Evolutionary conservation across 2,329 filamentous ascomycete genomes (phyloP), one percentile per base, ranked within the genome.

Genomic region (Chrysosporium keratinophilum): DNA sequence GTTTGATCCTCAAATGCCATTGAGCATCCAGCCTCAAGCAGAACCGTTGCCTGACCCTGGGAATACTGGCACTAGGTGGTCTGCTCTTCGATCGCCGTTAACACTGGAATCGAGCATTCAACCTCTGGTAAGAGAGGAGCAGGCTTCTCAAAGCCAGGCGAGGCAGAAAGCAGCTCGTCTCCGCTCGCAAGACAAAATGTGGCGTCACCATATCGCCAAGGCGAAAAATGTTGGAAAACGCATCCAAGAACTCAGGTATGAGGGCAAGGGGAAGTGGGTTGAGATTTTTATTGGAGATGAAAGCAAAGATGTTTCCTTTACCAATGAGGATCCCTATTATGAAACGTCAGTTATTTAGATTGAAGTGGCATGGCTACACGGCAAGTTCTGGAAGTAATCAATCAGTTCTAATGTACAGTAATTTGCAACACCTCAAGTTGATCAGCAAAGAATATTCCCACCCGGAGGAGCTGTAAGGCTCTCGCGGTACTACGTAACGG

Each of bases 71-170:
- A 34, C 3, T 20, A 17, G 48, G 19, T 43, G 48, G 48, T 9
- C 23, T 41, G 15, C 7, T 33, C 48, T 50, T n/a, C 48, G 47
- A 31, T 10, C 47, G 11, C 34, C 14, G 14, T 31, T 11, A 33
- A 10, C 23, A 14, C n/a, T 11, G n/a, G 11, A 17, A 12, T 11
- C 12, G 12, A 28, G 14, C 7, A n/a, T 35, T 35, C n/a, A 10
- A 7, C 31, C 10, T 12, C 6, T 11, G 11, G 12, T 20, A 23
- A 33, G 28, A 12, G 15, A 46, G 35, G 67, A 67, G 48, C 67
- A 68, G 45, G 5, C 35, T n/a, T 12, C 35, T 3, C 11, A 37
- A 19, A 4, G 5, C 14, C 31, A 47, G 6, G 33, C 45, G 3
- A 14, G 17, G 14, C 48, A 41, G 10, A 28, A 34, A 19, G 40